Conservation (phyloP, 805 yeast genomes). For the Lachancea sp. region DNA sequence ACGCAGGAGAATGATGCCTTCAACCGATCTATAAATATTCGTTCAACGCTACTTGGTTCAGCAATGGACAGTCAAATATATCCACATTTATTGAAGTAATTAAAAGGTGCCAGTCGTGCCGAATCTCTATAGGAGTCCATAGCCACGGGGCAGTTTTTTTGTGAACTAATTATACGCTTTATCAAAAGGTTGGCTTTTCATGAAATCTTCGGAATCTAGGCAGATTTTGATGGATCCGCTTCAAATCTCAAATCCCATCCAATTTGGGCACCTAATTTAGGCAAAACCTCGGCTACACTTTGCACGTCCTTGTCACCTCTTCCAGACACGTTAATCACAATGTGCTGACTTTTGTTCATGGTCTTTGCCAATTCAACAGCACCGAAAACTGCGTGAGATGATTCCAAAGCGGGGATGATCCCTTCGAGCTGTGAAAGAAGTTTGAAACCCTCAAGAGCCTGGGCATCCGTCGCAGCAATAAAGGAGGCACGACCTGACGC, state of each 20-base stretch:
- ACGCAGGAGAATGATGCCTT: no score
- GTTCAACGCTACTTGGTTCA: no score
- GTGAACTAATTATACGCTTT: no score
- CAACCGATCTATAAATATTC: no score
- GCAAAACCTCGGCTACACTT: constrained; percentile 91
- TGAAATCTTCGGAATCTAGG: not conserved
- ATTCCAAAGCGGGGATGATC: constrained; percentile 96
- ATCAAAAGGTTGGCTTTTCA: no score
- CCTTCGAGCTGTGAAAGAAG: constrained; percentile 90
- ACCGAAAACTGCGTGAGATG: constrained; percentile 93
- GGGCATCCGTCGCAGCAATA: constrained; percentile 89
- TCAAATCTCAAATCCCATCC: constrained; percentile 96
- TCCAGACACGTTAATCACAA: constrained; percentile 89
- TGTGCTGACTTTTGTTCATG: constrained; percentile 68
- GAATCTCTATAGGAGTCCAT: no score
- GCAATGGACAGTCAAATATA: no score
- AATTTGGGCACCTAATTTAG: constrained; percentile 81
- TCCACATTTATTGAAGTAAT: no score
- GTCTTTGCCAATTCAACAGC: constrained; percentile 84
- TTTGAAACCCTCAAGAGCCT: constrained; percentile 87
- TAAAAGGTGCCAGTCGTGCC: no score
- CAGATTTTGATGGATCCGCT: constrained; percentile 25
- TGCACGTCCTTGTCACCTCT: constrained; percentile 99
- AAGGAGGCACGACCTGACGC: constrained; percentile 87
- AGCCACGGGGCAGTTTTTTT: no score